Base-by-base conservation (phyloP, 2,329 filamentous ascomycete species). In the Daldinia sp. region DNA sequence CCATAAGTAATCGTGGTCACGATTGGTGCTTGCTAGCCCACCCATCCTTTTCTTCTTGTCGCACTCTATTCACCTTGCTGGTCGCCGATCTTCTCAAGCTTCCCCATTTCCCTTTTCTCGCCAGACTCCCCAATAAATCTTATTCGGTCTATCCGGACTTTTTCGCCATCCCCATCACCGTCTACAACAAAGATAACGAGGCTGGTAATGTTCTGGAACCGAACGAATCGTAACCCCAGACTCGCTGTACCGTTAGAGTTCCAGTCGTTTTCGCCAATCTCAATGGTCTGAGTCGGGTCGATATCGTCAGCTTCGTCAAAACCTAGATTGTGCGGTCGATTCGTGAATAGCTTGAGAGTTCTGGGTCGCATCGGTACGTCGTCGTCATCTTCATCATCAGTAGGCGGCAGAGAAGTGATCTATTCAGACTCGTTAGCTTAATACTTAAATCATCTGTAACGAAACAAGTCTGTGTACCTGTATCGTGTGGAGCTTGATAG, bases 251-350 rank as follows among this genome's bases (percentile, higher is more conserved):
- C 91, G 13, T 92, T 89, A 50, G 86, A 84, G 79, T 94, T 92
- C 95, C 96, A 99, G 77, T 97, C 93, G 59, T 87, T 85, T 51
- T 90, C 84, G 68, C 86, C 85, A 48, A 99, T 85, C 75, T 90
- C 90, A 67, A 98, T 89, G 59, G 86, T 87, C 81, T 99, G 96
- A 15, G 93, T 94, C 0, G 93, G 87, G 55, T 90, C 86, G 60
- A 92, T 90, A 76, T 95, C 93, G 67, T 98, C 95, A 41, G 95
- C 95, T 80, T 99, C 96, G 75, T 96, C 92, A 77, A 99, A 99
- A 6, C 95, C 94, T 67, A 99, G 88, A 76, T 97, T 96, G 78
- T 97, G 93, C 58, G 94, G 87, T 65, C 90, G 89, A 83, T 99
- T 99, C 72, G 89, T 91, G 82, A 94, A 99, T 60, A 99, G 84